phyloP scores from a whole-genome alignment of 805 yeast species.

The Candida berthetii region DNA sequence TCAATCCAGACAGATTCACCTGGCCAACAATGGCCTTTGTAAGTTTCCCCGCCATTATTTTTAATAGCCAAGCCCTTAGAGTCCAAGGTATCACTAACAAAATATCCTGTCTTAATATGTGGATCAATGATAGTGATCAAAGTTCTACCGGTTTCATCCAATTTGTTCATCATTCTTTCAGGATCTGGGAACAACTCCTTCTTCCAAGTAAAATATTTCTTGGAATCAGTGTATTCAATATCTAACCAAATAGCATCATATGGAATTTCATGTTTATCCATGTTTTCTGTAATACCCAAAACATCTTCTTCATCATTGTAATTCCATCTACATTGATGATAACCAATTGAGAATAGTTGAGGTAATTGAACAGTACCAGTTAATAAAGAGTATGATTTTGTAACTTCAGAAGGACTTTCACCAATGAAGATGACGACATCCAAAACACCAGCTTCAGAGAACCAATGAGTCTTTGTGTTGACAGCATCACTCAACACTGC shows the following conservation, averaged over 20 bases:
- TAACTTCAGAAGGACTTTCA: slow-evolving; percentile 46
- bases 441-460: slow-evolving; percentile 82
- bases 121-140: slow-evolving; percentile 88
- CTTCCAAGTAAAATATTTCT: slow-evolving; percentile 92
- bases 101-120: slow-evolving; percentile 71
- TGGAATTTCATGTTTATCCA: slow-evolving; percentile 75
- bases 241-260: slow-evolving; percentile 94
- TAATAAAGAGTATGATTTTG: slow-evolving; percentile 54
- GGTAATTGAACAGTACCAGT: slow-evolving; percentile 78
- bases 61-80: slow-evolving; percentile 39
- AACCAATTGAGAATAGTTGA: slow-evolving; percentile 72
- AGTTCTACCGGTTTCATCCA: slow-evolving; percentile 72
- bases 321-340: slow-evolving; percentile 98
- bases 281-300: slow-evolving; percentile 55
- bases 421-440: slow-evolving; percentile 71
- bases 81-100: slow-evolving; percentile 48
- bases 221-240: slow-evolving; percentile 82
- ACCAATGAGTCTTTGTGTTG: slow-evolving; percentile 71
- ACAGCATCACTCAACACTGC: slow-evolving; percentile 2
- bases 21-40: slow-evolving; percentile 95
- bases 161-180: slow-evolving; percentile 51
- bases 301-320: slow-evolving; percentile 88
- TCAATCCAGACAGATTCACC: slow-evolving; percentile 96
- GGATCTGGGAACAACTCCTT: slow-evolving; percentile 70
- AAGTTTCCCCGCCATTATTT: slow-evolving; percentile 41